Evolutionary conservation across 768 basidiomycete species (phyloP).

Genomic region (Lactarius psammicola): DNA sequence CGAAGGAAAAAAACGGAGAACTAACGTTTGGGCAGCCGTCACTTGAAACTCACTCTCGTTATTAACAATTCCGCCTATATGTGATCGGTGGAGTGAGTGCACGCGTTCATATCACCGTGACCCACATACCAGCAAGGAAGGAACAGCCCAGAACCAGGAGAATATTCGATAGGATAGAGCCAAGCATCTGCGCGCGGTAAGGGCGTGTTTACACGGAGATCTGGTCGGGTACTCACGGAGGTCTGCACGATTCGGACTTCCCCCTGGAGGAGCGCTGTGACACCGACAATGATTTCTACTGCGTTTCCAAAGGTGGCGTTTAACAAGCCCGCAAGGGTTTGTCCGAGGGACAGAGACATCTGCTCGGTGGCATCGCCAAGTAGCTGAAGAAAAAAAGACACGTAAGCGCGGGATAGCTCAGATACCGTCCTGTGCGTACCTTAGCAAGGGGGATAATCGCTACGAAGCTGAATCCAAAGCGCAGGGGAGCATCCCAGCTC

Average conservation of each 20-base stretch:
- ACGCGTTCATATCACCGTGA: background rate
- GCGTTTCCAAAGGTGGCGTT: constrained; percentile 86
- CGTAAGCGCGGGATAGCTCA: background rate
- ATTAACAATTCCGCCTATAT: constrained; percentile 63
- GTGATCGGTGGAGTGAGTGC: background rate
- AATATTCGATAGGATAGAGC: constrained; percentile 87
- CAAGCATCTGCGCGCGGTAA: constrained; percentile 61
- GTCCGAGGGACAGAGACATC: constrained; percentile 72
- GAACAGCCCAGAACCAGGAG: constrained; percentile 89
- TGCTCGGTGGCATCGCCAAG: constrained; percentile 83
- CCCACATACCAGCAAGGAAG: constrained; percentile 69
- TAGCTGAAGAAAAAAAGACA: constrained; percentile 42
- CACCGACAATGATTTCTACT: constrained; percentile 86
- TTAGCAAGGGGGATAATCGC: constrained; percentile 88
- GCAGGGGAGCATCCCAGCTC: constrained; percentile 73
- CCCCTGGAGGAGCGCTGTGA: constrained; percentile 71
- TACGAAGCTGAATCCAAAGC: constrained; percentile 73
- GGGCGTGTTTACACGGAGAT: constrained; percentile 1
- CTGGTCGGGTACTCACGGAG: constrained; percentile 50
- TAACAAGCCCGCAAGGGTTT: constrained; percentile 82
- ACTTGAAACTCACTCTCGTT: constrained; percentile 71
- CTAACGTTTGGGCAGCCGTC: constrained; percentile 86
- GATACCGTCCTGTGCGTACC: constrained; percentile 40
- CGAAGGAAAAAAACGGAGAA: constrained; percentile 20
- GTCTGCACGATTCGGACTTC: constrained; percentile 90